phyloP scores from a whole-genome alignment of 192 early-diverging fungal genomes.

The Allomyces macrogynus region DNA sequence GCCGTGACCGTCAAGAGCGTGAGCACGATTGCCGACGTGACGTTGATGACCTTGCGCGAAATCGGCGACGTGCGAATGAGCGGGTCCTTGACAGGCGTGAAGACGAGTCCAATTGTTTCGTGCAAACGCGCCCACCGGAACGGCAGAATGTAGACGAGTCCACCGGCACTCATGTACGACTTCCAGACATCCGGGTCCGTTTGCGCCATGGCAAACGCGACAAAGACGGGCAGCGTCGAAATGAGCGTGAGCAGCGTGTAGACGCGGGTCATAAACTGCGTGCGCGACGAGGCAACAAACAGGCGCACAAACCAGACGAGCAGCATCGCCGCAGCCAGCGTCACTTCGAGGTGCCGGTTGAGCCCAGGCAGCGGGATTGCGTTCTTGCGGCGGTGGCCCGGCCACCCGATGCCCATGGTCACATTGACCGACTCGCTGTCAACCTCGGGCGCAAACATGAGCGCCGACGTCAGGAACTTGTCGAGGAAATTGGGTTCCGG shows the following conservation, averaged over 20 bases:
- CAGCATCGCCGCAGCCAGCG: not conserved
- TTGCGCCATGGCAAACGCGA: not conserved
- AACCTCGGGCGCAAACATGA: not conserved
- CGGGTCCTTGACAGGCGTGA: slow-evolving; percentile 35
- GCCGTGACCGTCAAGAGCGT: slow-evolving; percentile 50
- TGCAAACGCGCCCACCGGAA: not conserved
- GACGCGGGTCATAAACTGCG: not conserved
- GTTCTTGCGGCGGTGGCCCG: not conserved
- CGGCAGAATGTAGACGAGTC: not conserved
- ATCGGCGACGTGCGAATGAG: slow-evolving; percentile 29
- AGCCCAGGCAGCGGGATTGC: not conserved
- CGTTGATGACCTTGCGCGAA: slow-evolving; percentile 36
- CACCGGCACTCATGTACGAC: not conserved
- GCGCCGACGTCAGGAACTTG: no score
- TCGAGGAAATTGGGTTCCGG: not conserved
- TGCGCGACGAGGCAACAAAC: not conserved
- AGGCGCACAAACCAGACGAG: not conserved
- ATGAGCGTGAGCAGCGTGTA: not conserved
- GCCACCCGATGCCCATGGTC: no score
- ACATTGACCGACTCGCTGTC: not conserved
- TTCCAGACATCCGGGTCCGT: not conserved
- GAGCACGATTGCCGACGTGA: slow-evolving; percentile 39
- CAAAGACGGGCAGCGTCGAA: not conserved
- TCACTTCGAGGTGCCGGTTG: not conserved
- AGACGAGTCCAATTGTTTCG: not conserved